phyloP scores from a whole-genome alignment of 139 green algal species.

The Astrephomene gubernaculifera region DNA sequence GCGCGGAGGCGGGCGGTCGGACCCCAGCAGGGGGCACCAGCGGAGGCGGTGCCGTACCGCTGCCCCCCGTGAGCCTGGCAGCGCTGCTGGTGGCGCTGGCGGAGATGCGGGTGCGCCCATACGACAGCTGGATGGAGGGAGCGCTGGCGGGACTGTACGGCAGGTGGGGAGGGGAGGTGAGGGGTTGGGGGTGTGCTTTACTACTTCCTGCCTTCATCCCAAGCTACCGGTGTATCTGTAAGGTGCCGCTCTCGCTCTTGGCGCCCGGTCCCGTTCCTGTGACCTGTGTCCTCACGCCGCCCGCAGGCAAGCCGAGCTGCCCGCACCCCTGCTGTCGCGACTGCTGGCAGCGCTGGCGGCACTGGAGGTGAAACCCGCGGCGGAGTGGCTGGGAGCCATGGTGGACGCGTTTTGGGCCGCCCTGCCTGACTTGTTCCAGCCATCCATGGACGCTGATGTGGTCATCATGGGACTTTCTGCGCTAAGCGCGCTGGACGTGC shows the following conservation, averaged over 20 bases:
- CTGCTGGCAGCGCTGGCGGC: conserved; percentile 17
- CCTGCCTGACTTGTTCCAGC: not conserved
- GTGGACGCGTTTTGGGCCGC: conserved; percentile 6
- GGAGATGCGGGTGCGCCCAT: not conserved
- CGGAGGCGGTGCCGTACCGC: too few species aligned
- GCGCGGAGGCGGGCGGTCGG: too few species aligned
- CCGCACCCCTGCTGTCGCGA: not conserved
- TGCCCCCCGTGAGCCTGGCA: not conserved
- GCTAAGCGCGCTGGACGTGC: not conserved
- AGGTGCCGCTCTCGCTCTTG: too few species aligned
- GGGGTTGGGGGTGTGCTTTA: too few species aligned
- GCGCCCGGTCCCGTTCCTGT: too few species aligned
- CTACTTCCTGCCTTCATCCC: too few species aligned
- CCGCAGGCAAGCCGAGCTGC: not conserved
- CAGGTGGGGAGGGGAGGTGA: not conserved
- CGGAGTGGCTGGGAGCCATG: not conserved
- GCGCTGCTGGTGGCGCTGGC: conserved; percentile 25
- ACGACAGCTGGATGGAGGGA: not conserved
- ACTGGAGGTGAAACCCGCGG: not conserved
- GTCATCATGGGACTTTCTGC: not conserved
- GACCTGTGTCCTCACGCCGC: not conserved
- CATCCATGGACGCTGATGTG: not conserved
- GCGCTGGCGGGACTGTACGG: conserved; percentile 17
- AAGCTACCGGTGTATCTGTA: too few species aligned
- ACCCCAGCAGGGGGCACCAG: too few species aligned